Evolutionary conservation across 306 rosid species (phyloP), one percentile per base, ranked within the genome.

Genomic region (Abrus pulchellus): DNA sequence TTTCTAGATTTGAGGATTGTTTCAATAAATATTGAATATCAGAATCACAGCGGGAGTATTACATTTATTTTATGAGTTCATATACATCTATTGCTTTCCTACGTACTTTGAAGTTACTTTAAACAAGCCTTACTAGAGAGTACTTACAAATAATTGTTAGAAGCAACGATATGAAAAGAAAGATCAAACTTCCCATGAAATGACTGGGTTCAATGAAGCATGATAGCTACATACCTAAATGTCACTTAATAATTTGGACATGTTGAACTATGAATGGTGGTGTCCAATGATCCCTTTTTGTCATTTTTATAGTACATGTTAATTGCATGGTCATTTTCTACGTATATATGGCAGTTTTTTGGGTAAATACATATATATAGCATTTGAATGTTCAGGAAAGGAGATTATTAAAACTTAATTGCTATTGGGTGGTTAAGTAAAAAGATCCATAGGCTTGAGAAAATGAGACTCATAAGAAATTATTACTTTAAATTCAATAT

Each of bases 271-370:
- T 12, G 4, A 36, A 36, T 13, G 5, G 5, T 4, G 7, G 28
- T 62, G 68, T 62, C 29, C 47, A 36, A 62, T 13, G 30, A 62
- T 62, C 28, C 3, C 13, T 62, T 56, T 9, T 3, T 36, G 68
- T 62, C 47, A 62, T 12, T 36, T 56, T 34, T 34, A 36, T 36
- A 27, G 47, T 36, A 13, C 10, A 36, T 0, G 29, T 62, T 62
- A 62, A 36, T 62, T 62, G 44, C 4, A 61, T 62, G 68, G 68
- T 62, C 68, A 36, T 62, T 62, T 62, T 62, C 68, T 12, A 13
- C 68, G 12, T 33, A 34, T 32, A 60, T 10, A 60, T 32, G 10
- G 66, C 20, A 5, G 20, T 14, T 8, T 60, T 20, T 20, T 20
- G 20, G 20, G 20, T 20, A 20, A 62, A 44, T 62, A 62, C 68